Conservation (phyloP, 306 rosid genomes). For the Vigna hirtella region DNA sequence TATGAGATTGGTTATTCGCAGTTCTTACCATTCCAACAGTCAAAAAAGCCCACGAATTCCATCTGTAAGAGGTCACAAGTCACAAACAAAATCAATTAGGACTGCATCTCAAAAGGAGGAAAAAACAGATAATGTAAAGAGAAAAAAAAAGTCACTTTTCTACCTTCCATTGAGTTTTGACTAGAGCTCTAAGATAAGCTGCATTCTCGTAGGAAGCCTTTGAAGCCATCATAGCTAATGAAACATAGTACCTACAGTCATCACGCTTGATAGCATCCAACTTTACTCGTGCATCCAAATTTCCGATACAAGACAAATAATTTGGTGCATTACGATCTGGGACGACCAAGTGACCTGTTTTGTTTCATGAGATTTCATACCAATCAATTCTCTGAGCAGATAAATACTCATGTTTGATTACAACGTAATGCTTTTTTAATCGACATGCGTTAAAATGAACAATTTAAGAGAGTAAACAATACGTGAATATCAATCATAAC, state of each 20-base stretch:
- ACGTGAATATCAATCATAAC: no score
- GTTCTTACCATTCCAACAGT: constrained; percentile 81
- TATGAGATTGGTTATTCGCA: background rate
- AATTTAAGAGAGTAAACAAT: no score
- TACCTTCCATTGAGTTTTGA: constrained; percentile 67
- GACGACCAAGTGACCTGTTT: constrained; percentile 53
- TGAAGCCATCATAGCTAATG: constrained; percentile 70
- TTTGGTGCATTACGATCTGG: constrained; percentile 52
- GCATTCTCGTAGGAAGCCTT: constrained; percentile 69
- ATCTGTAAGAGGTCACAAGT: constrained; percentile 50
- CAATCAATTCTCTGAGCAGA: background rate
- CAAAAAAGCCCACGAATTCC: constrained; percentile 67
- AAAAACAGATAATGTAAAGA: background rate
- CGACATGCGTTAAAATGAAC: no score
- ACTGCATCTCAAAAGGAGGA: no score
- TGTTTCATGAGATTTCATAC: background rate
- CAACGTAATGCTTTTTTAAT: background rate
- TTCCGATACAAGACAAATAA: constrained; percentile 62
- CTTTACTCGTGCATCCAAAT: constrained; percentile 57
- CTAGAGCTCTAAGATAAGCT: constrained; percentile 49
- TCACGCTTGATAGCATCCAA: constrained; percentile 52
- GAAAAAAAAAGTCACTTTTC: background rate
- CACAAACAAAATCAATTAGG: background rate
- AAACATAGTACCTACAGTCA: constrained; percentile 53
- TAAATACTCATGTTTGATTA: background rate